Conservation (phyloP, 805 yeast species). For the Spathaspora boniae region DNA sequence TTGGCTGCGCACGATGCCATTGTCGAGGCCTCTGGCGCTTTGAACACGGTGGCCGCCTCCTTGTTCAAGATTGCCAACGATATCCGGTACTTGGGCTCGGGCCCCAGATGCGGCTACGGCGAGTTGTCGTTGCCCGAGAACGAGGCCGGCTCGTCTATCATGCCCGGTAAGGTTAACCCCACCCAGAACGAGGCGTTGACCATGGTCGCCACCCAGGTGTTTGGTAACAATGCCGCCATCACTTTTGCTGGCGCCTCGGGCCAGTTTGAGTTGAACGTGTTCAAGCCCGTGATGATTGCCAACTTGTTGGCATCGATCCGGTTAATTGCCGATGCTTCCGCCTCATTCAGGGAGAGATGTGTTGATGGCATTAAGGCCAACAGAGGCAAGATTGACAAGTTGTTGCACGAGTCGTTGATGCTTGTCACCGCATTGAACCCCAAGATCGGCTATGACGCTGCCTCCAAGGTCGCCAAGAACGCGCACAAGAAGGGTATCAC, state of each 20-base stretch:
- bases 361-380: constrained; percentile 93
- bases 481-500: constrained; percentile 98
- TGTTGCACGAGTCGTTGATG: constrained; percentile 93
- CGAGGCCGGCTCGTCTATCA: constrained; percentile 98
- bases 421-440: constrained; percentile 98
- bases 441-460: constrained; percentile 96
- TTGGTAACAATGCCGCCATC: constrained; percentile 93
- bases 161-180: constrained; percentile 99
- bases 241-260: constrained; percentile 98
- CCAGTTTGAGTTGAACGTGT: constrained; percentile 96
- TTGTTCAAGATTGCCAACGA: constrained; percentile 96
- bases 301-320: constrained; percentile 86
- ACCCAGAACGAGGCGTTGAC: constrained; percentile 99
- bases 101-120: constrained; percentile 99
- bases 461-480: constrained; percentile 96
- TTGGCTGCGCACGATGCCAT: constrained; percentile 98
- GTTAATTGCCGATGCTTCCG: constrained; percentile 82
- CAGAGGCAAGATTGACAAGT: constrained; percentile 78
- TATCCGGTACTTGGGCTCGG: constrained; percentile 96
- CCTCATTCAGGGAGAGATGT: constrained; percentile 91
- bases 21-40: constrained; percentile 96
- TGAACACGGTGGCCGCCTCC: constrained; percentile 91
- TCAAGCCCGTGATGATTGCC: constrained; percentile 93
- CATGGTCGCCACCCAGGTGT: constrained; percentile 96
- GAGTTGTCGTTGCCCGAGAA: constrained; percentile 94